A percentile compares a stretch with the other conserved stretches of the same genome.
These are phyloP conservation scores for Nannochloropsis oceanica DNA, from an alignment of 108 stramenopile species.

Conservation along the genomic window DNA sequence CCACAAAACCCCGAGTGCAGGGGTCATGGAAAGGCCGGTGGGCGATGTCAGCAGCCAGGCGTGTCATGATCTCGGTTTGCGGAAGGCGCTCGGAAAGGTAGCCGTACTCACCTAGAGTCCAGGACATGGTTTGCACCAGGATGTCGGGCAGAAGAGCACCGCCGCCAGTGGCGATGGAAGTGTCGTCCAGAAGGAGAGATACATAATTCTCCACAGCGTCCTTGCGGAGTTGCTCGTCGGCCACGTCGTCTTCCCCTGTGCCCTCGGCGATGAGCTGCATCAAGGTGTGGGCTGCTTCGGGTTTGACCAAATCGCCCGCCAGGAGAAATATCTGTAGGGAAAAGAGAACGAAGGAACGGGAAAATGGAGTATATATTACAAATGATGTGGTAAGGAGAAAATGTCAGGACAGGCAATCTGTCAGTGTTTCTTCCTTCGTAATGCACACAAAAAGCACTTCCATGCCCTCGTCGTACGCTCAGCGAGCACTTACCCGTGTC, in stretches of 20 bases:
- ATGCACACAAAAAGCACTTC: no score
- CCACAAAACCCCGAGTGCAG: slow-evolving; percentile 56
- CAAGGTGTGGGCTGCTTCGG: slow-evolving; percentile 75
- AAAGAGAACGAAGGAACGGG: no score
- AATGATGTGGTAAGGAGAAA: no score
- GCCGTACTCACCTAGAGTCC: slow-evolving; percentile 96
- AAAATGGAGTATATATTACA: neutral
- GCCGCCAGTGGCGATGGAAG: neutral
- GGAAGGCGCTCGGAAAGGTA: slow-evolving; percentile 52
- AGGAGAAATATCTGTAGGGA: slow-evolving; percentile 61
- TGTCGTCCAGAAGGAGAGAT: slow-evolving; percentile 37
- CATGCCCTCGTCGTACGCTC: neutral
- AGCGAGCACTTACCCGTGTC: slow-evolving; percentile 13
- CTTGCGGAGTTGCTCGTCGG: slow-evolving; percentile 57
- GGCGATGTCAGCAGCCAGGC: slow-evolving; percentile 43
- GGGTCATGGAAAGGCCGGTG: slow-evolving; percentile 10
- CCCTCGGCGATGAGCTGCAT: slow-evolving; percentile 93
- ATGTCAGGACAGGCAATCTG: no score
- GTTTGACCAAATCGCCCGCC: slow-evolving; percentile 79
- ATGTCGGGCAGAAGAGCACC: slow-evolving; percentile 51
- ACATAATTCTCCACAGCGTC: slow-evolving; percentile 82
- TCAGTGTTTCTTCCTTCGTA: no score
- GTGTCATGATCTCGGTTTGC: slow-evolving; percentile 52
- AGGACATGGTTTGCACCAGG: slow-evolving; percentile 81
- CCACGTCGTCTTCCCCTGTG: slow-evolving; percentile 73